Percentiles rank a stretch among this genome's conserved stretches.
These are phyloP conservation scores for Helianthus annuus DNA, from an alignment of 129 eudicot genomes.

Conservation along the genomic window DNA sequence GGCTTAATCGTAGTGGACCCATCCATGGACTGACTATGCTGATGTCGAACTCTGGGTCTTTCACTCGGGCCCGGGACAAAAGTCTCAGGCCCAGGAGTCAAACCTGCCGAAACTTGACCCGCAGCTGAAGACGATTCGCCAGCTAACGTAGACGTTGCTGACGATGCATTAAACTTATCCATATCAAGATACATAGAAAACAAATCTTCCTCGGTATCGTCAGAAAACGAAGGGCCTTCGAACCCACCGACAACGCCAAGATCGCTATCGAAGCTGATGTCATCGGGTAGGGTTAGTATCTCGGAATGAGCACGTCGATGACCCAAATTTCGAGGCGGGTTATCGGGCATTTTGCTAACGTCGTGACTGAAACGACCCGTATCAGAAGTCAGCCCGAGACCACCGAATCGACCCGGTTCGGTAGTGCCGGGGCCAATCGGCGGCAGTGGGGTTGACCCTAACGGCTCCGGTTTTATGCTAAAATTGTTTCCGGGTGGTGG, in stretches of 20 bases:
- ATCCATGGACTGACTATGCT: conserved; percentile 97
- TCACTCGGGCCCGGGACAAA: conserved; percentile 36
- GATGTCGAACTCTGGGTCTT: conserved; percentile 76
- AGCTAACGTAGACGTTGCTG: conserved; percentile 62
- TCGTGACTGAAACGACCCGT: conserved; percentile 69
- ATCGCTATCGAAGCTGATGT: conserved; percentile 88
- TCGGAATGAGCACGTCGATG: conserved; percentile 95
- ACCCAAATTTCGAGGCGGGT: conserved; percentile 72
- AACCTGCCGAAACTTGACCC: conserved; percentile 32
- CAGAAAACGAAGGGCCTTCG: conserved; percentile 87
- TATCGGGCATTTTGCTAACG: conserved; percentile 87
- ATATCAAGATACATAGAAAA: conserved; percentile 85
- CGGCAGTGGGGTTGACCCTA: conserved; percentile 53
- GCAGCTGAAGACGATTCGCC: conserved; percentile 51
- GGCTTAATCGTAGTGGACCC: conserved; percentile 70
- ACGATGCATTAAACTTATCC: conserved; percentile 74
- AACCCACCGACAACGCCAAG: conserved; percentile 87
- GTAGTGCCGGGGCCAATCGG: conserved; percentile 47
- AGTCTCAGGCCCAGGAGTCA: conserved; percentile 29
- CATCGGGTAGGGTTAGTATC: conserved; percentile 82
- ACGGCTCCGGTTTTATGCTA: conserved; percentile 52
- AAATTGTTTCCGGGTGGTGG: conserved; percentile 39
- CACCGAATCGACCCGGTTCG: conserved; percentile 50
- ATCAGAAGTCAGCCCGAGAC: conserved; percentile 42
- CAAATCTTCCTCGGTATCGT: conserved; percentile 87